Conservation (phyloP, 495 filamentous ascomycete genomes). For the Chaetomidium leptoderma region DNA sequence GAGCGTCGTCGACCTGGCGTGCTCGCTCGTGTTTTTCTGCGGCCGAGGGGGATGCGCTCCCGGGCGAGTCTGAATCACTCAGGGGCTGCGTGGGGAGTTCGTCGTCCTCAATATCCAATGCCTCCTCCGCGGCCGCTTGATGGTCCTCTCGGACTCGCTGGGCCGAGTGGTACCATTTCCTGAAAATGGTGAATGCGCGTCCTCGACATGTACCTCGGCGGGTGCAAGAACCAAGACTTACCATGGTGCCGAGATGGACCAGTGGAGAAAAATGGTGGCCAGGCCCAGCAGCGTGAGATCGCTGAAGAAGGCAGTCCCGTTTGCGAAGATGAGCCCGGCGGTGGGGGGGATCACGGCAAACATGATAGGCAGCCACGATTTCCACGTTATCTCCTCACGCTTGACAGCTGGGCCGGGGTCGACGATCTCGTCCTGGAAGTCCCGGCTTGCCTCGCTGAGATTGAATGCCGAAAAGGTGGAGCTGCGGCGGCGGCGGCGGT, state of each 20-base stretch:
- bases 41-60: neutral
- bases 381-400: conserved; percentile 35
- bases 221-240: conserved; percentile 36
- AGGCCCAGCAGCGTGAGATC: conserved; percentile 77
- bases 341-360: conserved; percentile 82
- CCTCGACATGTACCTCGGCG: too few relatives aligned
- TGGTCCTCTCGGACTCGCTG: conserved; percentile 56
- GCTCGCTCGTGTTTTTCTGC: neutral
- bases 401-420: conserved; percentile 52
- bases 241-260: conserved; percentile 90
- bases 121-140: conserved; percentile 41
- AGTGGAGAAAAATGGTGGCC: conserved; percentile 83
- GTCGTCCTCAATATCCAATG: conserved; percentile 40
- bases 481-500: conserved; percentile 54
- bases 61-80: conserved; percentile 38
- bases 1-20: conserved; percentile 36
- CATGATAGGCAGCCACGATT: conserved; percentile 72
- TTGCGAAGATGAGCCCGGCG: conserved; percentile 76
- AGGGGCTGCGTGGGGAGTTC: conserved; percentile 5
- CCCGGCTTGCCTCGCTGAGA: conserved; percentile 60
- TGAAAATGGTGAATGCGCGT: conserved; percentile 25
- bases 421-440: conserved; percentile 66
- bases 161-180: conserved; percentile 87
- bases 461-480: conserved; percentile 70
- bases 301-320: conserved; percentile 76